Base-by-base conservation (phyloP, 108 stramenopile species). In the Mayamaea pseudoterrestris region DNA sequence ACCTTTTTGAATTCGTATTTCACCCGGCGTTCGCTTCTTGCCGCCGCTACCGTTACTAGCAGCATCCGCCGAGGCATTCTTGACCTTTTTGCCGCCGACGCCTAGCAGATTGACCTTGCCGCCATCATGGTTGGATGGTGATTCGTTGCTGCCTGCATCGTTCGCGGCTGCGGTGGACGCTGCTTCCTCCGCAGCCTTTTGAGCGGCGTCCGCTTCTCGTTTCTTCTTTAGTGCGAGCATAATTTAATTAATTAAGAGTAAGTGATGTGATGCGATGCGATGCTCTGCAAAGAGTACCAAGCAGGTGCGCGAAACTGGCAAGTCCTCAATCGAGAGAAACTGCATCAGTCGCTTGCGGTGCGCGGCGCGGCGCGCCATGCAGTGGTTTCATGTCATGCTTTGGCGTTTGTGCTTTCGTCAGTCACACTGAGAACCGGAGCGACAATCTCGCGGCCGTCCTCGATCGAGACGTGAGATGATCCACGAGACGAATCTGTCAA, bases 1-100 rank as follows among this genome's bases (percentile, higher is more conserved):
- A 91, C 90, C 90, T 74, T 97, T 98, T 63, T 98, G 98, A 60
- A 98, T 96, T 23, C 98, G 83, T 66, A 98, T 97, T 68, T 98
- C 98, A 30, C 98, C 98, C 3, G 98, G 98, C 55, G 79, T 81
- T 30, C 84, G 73, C 63, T 89, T 91, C 48, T 83, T 86, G 34
- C 53, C 71, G 18, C 35, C 21, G 18, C 4, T 39, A 18, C 5
- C 37, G n/a, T n/a, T n/a, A 4, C 44, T 18, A 26, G 44, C 44
- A 0, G 32, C 44, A 26, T 39, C 44, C 0, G 39, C 52, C 7
- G 72, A 78, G 1, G 56, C 69, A 22, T 73, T 73, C 47, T 73
- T 78, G 34, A 78, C 76, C 43, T 90, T 90, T 50, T 83, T 69
- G 21, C 88, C 88, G 18, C 83, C 88, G 30, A 90, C 71, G 11